Base-by-base conservation (phyloP, 164 flowering plant genomes). In the Euptelea pleiosperma region DNA sequence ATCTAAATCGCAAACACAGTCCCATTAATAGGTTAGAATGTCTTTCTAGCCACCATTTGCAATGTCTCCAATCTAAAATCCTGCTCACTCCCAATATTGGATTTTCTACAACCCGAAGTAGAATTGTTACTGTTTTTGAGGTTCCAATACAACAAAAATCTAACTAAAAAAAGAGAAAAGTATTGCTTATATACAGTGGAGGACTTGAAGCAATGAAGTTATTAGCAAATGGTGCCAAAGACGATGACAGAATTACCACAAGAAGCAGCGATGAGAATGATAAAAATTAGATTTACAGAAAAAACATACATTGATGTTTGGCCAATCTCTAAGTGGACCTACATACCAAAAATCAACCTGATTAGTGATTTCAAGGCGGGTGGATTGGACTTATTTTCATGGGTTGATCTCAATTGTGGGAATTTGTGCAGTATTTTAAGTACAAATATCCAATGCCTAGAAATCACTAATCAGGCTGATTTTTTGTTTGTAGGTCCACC, bases 21-120 rank as follows among this genome's bases (percentile, higher is more conserved):
- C 24, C 18, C 2, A 56, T 79, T 68, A 55, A 89, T 96, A 85
- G 12, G 72, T 60, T 7, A 62, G 56, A n/a, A 51, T 62, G 70
- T 14, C 75, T 79, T 53, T 77, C 66, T 21, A 76, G 65, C 98
- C 97, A 93, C 98, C 98, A 93, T 58, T 79, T 74, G 80, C 97
- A 93, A 68, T 96, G 94, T 34, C 86, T 70, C 97, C 98, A 93
- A 40, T 88, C 94, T 1, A 73, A 44, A 8, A 76, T 31, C 66
- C 94, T 79, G 34, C 47, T 70, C 7, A 81, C 73, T 61, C 77
- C 76, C 96, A 96, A 93, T 68, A 93, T 82, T 50, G 76, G 63
- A 28, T 21, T 74, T 70, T 6, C 72, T 58, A 16, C 70, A 64
- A 64, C 65, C 41, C 3, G 25, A 53, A 41, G 46, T 1, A 52